Conservation (phyloP, 441 rosid genomes). For the Pelargonium australe region DNA sequence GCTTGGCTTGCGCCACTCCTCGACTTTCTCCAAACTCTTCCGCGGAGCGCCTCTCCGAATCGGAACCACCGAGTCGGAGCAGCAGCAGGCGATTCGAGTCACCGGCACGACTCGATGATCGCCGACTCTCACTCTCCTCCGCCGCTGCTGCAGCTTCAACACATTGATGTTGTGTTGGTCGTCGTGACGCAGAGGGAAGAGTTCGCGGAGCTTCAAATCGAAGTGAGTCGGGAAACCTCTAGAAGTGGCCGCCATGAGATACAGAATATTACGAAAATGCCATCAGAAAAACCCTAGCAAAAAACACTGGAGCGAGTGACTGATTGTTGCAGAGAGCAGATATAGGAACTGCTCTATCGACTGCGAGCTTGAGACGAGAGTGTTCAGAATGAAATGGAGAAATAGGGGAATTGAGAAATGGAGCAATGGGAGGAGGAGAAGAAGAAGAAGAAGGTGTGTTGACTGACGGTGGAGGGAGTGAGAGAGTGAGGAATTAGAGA, state of each 20-base stretch:
- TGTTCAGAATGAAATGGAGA: not conserved
- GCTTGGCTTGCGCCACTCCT: slow-evolving; percentile 50
- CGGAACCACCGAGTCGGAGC: slow-evolving; percentile 53
- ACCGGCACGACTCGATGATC: not conserved
- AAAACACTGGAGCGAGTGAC: no score
- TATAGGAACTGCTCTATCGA: not conserved
- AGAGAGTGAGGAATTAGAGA: no score
- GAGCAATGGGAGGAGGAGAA: no score
- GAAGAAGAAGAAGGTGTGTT: not conserved
- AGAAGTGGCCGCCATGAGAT: slow-evolving; percentile 1
- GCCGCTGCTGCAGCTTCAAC: not conserved
- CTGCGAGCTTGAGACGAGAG: not conserved
- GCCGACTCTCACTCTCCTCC: not conserved
- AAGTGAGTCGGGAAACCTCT: not conserved
- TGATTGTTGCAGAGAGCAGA: not conserved
- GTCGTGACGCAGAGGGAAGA: not conserved
- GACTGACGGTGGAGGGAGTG: not conserved
- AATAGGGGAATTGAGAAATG: not conserved
- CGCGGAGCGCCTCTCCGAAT: slow-evolving; percentile 23
- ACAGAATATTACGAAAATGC: not conserved
- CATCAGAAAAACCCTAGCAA: not conserved
- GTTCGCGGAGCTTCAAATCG: not conserved
- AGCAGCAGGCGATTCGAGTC: slow-evolving; percentile 42
- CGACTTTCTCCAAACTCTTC: slow-evolving; percentile 32
- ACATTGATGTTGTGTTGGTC: not conserved